These are phyloP conservation scores for Crucibulum laeve DNA, from an alignment of 768 basidiomycete species.

Conservation along the genomic window DNA sequence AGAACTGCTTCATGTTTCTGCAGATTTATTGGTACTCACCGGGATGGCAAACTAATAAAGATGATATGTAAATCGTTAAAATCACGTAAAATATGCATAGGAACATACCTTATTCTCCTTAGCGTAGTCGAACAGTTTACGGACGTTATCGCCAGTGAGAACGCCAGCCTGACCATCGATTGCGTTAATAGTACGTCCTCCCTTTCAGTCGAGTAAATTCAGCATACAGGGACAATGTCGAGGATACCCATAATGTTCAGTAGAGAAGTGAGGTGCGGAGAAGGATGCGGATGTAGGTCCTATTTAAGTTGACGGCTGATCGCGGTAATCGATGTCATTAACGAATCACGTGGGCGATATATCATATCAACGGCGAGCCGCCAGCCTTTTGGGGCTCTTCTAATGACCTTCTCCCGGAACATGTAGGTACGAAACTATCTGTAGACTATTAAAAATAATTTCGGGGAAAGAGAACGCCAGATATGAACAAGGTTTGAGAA, in stretches of 20 bases:
- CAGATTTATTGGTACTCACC: conserved; percentile 40
- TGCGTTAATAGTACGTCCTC: not conserved
- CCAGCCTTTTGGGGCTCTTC: too few species aligned
- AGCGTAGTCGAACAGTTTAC: conserved; percentile 94
- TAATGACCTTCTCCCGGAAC: too few species aligned
- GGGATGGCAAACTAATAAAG: conserved; percentile 75
- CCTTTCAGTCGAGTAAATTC: not conserved
- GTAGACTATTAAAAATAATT: too few species aligned
- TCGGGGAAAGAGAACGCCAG: too few species aligned
- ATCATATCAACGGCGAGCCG: too few species aligned
- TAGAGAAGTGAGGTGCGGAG: too few species aligned
- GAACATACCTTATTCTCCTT: conserved; percentile 72
- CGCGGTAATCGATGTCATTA: too few species aligned
- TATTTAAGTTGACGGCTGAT: too few species aligned
- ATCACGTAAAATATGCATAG: not conserved
- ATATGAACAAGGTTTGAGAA: too few species aligned
- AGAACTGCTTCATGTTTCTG: not conserved
- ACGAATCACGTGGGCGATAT: too few species aligned
- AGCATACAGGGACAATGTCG: not conserved
- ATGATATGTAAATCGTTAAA: conserved; percentile 5
- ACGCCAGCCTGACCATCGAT: conserved; percentile 70
- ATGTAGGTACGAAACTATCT: too few species aligned
- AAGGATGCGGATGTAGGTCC: too few species aligned
- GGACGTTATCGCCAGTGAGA: conserved; percentile 90
- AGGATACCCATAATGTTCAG: not conserved